Conservation (phyloP, 2,329 filamentous ascomycete genomes). For the Botrytis cinerea region DNA sequence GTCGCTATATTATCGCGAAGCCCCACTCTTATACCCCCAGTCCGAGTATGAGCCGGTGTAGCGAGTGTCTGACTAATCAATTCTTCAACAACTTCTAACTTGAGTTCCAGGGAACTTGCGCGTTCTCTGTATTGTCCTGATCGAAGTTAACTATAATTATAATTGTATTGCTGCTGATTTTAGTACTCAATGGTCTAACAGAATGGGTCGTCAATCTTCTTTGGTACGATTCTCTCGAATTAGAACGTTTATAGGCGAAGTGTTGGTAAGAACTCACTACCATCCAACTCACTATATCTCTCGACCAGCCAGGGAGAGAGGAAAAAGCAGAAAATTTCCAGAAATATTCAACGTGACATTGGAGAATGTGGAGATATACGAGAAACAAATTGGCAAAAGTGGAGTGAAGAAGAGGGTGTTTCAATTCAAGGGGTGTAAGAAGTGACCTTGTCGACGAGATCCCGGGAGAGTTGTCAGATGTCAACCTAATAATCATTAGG, state of each 20-base stretch:
- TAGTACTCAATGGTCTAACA: neutral
- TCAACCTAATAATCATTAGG: neutral
- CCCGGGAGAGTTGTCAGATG: neutral
- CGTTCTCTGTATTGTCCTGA: fast-evolving
- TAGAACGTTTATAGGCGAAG: neutral
- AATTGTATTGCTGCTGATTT: neutral
- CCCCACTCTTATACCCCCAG: neutral
- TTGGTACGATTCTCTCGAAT: neutral
- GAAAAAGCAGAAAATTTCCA: neutral
- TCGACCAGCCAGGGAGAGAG: no score
- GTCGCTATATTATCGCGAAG: neutral
- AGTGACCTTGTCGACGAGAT: neutral
- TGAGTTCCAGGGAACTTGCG: neutral
- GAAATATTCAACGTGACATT: neutral
- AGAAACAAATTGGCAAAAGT: neutral
- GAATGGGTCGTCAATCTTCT: neutral
- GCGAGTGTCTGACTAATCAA: neutral
- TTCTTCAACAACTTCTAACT: neutral
- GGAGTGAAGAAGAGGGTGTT: neutral
- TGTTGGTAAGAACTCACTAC: neutral
- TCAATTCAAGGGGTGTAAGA: neutral
- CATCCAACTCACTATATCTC: neutral
- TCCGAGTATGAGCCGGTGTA: neutral
- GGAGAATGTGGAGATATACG: neutral
- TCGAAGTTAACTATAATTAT: neutral